Conservation (phyloP, 176 grass and related monocot species). For the Phragmites australis region DNA sequence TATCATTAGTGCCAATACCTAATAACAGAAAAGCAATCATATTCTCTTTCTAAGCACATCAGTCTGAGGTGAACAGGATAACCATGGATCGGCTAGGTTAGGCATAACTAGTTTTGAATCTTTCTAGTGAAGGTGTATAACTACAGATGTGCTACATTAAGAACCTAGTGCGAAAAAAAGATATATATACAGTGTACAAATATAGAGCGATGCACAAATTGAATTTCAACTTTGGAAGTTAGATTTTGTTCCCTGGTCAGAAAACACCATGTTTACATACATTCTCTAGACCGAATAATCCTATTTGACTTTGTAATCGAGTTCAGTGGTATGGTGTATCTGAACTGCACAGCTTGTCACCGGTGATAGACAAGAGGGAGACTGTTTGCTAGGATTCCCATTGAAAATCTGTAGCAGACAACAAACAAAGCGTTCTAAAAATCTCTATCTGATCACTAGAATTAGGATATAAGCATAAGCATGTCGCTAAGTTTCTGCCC, state of each 20-base stretch:
- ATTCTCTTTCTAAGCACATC: no score
- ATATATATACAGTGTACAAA: not conserved
- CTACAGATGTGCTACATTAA: not conserved
- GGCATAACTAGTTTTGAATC: not conserved
- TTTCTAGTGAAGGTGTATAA: not conserved
- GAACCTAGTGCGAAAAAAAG: not conserved
- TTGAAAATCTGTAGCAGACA: not conserved
- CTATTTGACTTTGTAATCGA: not conserved
- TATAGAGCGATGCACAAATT: not conserved
- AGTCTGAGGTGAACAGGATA: no score
- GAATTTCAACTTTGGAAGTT: not conserved
- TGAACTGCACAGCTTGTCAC: not conserved
- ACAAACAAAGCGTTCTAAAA: not conserved
- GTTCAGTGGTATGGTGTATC: not conserved
- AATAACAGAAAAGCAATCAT: no score
- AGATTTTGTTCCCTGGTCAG: not conserved
- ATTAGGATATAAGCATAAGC: not conserved
- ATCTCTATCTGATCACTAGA: not conserved
- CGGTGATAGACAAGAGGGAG: no score
- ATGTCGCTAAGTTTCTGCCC: not conserved
- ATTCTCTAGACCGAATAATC: not conserved
- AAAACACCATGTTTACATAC: not conserved
- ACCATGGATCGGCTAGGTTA: not conserved
- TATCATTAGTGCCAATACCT: not conserved
- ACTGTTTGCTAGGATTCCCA: not conserved